Base-by-base conservation (phyloP, 306 rosid genomes). In the Acacia crassicarpa region DNA sequence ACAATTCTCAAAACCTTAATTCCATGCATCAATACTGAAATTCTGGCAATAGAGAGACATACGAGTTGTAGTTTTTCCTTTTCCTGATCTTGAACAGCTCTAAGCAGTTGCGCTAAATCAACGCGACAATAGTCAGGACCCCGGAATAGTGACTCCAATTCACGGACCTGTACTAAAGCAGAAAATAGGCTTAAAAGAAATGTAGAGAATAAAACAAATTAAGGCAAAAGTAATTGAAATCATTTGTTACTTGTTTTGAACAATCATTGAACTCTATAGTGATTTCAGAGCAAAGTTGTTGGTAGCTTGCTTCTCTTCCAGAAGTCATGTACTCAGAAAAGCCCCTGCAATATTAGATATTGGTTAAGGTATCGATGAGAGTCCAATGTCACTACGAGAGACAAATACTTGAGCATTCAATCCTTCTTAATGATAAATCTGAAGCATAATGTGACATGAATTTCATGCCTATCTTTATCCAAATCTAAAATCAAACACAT, bases 21-120 rank as follows among this genome's bases (percentile, higher is more conserved):
- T 78, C 61, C 78, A 40, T 17, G 74, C 49, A 75, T 67, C 63
- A 53, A 35, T 48, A 22, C 27, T 10, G 75, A 82, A 53, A 78
- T 70, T 70, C 17, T 20, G 35, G 49, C 23, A 38, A 19, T 35
- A 23, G 30, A 74, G 84, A 38, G 48, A 46, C 83, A 79, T 89
- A 95, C 98, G 91, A 90, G 88, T 7, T 91, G 84, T 77, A 95
- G 84, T 80, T 93, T 95, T 87, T 93, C 85, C 84, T 91, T 93
- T 83, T 95, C 99, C 59, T 95, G 97, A n/a, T 71, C 83, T 83
- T 95, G 99, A 84, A 93, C 93, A 71, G 89, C 89, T 90, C 97
- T 88, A 76, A 95, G 93, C 66, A 93, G 78, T 32, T 91, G 90
- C 62, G 99, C 99, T 67, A 95, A 86, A 86, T 95, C 98, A n/a